Evolutionary conservation across 1,139 yeast species (phyloP).

Genomic region (Blastobotrys ciferrii): DNA sequence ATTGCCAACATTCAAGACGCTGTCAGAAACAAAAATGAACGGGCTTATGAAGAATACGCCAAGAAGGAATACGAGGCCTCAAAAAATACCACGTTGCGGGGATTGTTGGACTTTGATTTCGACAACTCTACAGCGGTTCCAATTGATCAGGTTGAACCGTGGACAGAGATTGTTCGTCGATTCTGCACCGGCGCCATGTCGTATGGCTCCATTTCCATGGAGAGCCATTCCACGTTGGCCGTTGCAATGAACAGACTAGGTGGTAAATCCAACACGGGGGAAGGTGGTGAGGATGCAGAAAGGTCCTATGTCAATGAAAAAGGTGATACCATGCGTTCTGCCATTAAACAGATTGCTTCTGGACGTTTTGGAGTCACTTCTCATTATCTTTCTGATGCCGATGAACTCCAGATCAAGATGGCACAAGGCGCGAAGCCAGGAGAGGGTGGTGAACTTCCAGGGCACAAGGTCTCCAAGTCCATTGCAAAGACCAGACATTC

Average conservation of each 20-base stretch:
- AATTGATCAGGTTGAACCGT: slow-evolving; percentile 96
- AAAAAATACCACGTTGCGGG: slow-evolving; percentile 89
- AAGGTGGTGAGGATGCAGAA: slow-evolving; percentile 98
- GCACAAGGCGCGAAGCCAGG: slow-evolving; percentile 99
- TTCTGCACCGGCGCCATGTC: slow-evolving; percentile 99
- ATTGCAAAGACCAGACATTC: slow-evolving; percentile 97
- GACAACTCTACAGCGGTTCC: slow-evolving; percentile 74
- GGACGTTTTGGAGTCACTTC: slow-evolving; percentile 99
- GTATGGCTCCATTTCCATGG: slow-evolving; percentile 97
- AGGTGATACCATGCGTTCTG: slow-evolving; percentile 97
- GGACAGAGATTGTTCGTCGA: slow-evolving; percentile 98
- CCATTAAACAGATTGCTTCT: slow-evolving; percentile 96
- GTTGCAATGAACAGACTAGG: slow-evolving; percentile 98
- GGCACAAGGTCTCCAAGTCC: slow-evolving; percentile 81
- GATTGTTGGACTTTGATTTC: slow-evolving; percentile 85
- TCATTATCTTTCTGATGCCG: slow-evolving; percentile 90
- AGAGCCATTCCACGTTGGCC: slow-evolving; percentile 94
- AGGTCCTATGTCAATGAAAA: slow-evolving; percentile 74
- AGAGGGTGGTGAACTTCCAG: slow-evolving; percentile 99
- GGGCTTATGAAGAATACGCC: slow-evolving; percentile 86
- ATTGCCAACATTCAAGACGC: slow-evolving; percentile 96
- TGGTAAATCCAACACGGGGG: slow-evolving; percentile 97
- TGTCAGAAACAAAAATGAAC: slow-evolving; percentile 90
- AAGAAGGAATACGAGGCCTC: slow-evolving; percentile 90
- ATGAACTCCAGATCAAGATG: slow-evolving; percentile 96